These are phyloP conservation scores for Tetradesmus obliquus DNA, from an alignment of 139 green algal genomes.

Conservation along the genomic window DNA sequence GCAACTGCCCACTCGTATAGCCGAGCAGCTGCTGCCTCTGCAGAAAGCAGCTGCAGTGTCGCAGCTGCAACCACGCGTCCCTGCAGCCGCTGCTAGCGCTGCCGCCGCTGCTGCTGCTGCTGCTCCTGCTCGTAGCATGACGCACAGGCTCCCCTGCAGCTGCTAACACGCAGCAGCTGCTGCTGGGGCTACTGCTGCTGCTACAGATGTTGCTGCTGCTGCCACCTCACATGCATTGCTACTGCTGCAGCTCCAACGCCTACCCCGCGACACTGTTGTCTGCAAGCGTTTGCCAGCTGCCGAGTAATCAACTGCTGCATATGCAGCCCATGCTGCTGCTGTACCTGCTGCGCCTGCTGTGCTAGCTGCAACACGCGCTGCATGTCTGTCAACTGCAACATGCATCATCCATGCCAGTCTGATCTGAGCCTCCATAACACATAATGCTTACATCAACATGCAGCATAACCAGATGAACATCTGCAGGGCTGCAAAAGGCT, in stretches of 20 bases:
- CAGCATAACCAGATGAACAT: too few relatives aligned
- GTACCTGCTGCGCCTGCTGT: background rate
- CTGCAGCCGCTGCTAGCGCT: background rate
- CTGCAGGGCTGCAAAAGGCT: too few relatives aligned
- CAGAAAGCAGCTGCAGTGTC: background rate
- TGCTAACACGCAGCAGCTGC: background rate
- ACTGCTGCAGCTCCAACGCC: background rate
- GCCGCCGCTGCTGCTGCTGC: background rate
- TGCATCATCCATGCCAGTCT: background rate
- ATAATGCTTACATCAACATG: too few relatives aligned
- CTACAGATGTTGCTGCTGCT: background rate
- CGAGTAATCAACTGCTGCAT: background rate
- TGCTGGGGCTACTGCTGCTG: background rate
- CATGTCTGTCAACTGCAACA: background rate
- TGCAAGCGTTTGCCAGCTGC: background rate
- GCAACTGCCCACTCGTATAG: background rate
- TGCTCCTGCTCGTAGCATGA: background rate
- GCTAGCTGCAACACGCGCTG: background rate
- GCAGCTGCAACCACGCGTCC: background rate
- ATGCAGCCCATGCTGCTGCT: background rate
- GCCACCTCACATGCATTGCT: background rate
- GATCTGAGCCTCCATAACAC: too few relatives aligned
- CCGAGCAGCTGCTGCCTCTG: background rate
- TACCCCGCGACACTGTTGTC: background rate
- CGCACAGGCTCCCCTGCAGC: background rate